Conservation (phyloP, 2,329 filamentous ascomycete genomes). For the Fusarium drepaniforme region DNA sequence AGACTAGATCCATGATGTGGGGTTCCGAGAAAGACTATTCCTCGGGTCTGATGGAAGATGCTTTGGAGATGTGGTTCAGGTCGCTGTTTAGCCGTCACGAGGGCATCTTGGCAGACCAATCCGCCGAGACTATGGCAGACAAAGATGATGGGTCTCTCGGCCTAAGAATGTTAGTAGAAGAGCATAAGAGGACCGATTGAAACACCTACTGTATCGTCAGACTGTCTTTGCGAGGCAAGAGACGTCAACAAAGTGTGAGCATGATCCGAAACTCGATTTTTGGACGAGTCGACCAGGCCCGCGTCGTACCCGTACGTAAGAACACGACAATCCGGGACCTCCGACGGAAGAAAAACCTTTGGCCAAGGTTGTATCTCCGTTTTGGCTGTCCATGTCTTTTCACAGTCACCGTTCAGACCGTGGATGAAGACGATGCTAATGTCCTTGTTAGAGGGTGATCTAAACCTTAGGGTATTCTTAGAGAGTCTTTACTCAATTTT, state of each 20-base stretch:
- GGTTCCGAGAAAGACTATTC: constrained; percentile 30
- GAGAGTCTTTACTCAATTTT: not conserved
- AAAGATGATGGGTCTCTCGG: constrained; percentile 27
- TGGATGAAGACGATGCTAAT: constrained; percentile 33
- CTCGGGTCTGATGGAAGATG: constrained; percentile 16
- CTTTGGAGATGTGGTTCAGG: constrained; percentile 22
- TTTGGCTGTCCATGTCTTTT: constrained; percentile 27
- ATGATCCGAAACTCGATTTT: constrained; percentile 31
- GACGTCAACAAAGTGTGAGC: constrained; percentile 26
- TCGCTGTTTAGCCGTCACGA: constrained; percentile 17
- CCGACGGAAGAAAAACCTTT: constrained; percentile 5
- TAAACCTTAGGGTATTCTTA: not conserved
- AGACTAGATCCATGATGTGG: constrained; percentile 33
- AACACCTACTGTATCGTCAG: constrained; percentile 11
- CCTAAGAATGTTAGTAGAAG: not conserved
- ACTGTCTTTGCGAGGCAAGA: constrained; percentile 21
- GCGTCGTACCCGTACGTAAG: constrained; percentile 36
- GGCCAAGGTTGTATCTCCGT: constrained; percentile 7
- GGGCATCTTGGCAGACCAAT: constrained; percentile 37
- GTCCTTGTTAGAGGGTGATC: not conserved
- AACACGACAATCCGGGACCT: constrained; percentile 20
- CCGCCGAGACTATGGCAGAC: constrained; percentile 33
- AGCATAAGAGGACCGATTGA: not conserved
- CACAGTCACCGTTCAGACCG: constrained; percentile 26
- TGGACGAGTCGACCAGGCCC: not conserved